Conservation (phyloP, 2,329 filamentous ascomycete species). For the Aspergillus novoparasiticus region DNA sequence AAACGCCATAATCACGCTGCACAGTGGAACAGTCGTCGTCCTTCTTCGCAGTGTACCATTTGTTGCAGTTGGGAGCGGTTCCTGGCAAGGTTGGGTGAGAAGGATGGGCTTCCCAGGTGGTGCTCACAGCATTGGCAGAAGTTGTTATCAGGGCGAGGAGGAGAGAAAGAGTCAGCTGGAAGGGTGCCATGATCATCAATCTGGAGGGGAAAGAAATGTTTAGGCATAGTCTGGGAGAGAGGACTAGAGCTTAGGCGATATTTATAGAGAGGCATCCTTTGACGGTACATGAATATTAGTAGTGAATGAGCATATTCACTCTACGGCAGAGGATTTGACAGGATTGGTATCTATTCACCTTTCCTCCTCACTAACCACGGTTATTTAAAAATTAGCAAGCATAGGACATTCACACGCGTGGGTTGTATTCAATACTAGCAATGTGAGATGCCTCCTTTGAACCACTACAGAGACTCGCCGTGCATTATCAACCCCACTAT, state of each 20-base stretch:
- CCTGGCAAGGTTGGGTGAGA: conserved; percentile 10
- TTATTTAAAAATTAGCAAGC: background rate
- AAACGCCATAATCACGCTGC: conserved; percentile 5
- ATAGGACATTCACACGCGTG: background rate
- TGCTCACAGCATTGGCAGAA: background rate
- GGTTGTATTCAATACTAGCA: too few species aligned
- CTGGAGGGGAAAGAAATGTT: background rate
- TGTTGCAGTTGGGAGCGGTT: conserved; percentile 10
- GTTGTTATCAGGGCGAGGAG: background rate
- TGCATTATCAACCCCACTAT: background rate
- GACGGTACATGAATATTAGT: background rate
- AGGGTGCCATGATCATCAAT: background rate
- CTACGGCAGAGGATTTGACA: background rate
- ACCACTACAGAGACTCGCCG: too few species aligned
- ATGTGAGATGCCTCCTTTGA: background rate
- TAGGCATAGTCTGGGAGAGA: background rate
- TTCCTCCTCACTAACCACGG: background rate
- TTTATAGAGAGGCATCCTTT: background rate
- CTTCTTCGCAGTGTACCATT: conserved; percentile 14
- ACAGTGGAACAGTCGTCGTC: conserved; percentile 12
- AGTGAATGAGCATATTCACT: background rate
- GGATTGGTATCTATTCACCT: background rate
- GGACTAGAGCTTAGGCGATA: background rate
- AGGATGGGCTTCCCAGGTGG: conserved; percentile 8
- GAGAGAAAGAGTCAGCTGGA: background rate